Evolutionary conservation across 176 grass and related monocot species (phyloP).

Genomic region (Zoysia japonica): DNA sequence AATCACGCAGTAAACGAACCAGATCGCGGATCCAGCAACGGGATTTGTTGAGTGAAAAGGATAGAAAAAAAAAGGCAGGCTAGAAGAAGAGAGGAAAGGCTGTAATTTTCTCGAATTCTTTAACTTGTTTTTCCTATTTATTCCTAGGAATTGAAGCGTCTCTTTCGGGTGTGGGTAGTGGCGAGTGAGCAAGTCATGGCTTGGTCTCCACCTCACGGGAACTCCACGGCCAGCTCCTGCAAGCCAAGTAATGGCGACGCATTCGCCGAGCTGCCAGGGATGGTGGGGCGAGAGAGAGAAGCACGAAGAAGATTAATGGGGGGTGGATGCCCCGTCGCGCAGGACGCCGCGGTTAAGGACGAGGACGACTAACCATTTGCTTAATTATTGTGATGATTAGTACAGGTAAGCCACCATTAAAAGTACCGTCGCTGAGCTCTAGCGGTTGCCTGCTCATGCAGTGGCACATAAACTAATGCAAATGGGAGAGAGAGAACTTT

Average conservation of each 20-base stretch:
- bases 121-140: slow-evolving; percentile 30
- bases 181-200: slow-evolving; percentile 29
- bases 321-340: slow-evolving; percentile 5
- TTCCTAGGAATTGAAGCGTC: slow-evolving; percentile 58
- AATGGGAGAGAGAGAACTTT: neutral
- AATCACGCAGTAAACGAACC: slow-evolving; percentile 39
- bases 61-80: neutral
- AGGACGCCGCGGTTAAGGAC: slow-evolving; percentile 41
- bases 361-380: slow-evolving; percentile 34
- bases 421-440: neutral
- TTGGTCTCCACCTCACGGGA: slow-evolving; percentile 59
- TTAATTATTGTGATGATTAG: slow-evolving; percentile 45
- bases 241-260: slow-evolving; percentile 56
- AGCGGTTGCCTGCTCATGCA: slow-evolving; percentile 7
- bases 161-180: slow-evolving; percentile 53
- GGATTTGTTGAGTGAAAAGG: slow-evolving; percentile 44
- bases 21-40: slow-evolving; percentile 37
- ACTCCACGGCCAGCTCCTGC: slow-evolving; percentile 59
- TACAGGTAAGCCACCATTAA: slow-evolving; percentile 31
- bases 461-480: slow-evolving; percentile 37
- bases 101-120: slow-evolving; percentile 31
- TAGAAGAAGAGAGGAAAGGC: neutral
- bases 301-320: slow-evolving; percentile 35
- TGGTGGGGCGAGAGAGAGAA: neutral
- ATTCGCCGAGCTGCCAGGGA: slow-evolving; percentile 30